Base-by-base conservation (phyloP, 2,329 filamentous ascomycete genomes). In the Calonectria multiphialidica region DNA sequence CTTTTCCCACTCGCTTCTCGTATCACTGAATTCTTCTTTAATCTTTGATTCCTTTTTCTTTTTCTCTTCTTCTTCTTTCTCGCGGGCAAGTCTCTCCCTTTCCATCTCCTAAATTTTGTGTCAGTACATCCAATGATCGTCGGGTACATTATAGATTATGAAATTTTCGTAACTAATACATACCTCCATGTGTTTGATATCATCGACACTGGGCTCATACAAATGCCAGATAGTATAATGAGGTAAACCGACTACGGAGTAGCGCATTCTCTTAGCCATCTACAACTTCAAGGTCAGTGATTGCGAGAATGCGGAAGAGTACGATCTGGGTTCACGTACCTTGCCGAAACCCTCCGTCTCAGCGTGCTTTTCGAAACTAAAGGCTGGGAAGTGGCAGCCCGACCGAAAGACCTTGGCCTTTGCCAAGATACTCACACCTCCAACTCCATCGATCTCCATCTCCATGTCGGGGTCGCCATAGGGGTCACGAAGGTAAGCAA, bases 211-310 rank as follows among this genome's bases (percentile, higher is more conserved):
- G n/a, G 97, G 97, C 84, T 99, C 97, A 87, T 99, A 99, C 80
- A 99, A 88, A 92, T 99, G 97, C 97, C 97, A 99, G 76, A 99
- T 98, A 1, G 95, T 98, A 84, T 99, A 99, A 82, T 99, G 97
- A 8, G 97, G 97, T 57, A 99, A 89, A 37, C 97, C 97, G 71
- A 99, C 94, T 21, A 99, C 97, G 0, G 96, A 98, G 81, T 95
- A 98, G 72, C 94, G 90, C 97, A 99, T 98, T 72, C 95, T 93
- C 84, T 95, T 97, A 18, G 97, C 95, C 97, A 99, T 99, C 96
- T 98, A 74, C 50, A 65, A 30, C 35, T 57, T 50, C 18, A 35
- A 61, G 55, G 73, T 80, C 25, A 80, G 66, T 25, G 37, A 44
- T 25, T 44, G 59, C 28, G 23, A 55, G 23, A 10, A 21, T 25